Conservation (phyloP, 2,329 filamentous ascomycete genomes). For the Ophiostoma sp. region DNA sequence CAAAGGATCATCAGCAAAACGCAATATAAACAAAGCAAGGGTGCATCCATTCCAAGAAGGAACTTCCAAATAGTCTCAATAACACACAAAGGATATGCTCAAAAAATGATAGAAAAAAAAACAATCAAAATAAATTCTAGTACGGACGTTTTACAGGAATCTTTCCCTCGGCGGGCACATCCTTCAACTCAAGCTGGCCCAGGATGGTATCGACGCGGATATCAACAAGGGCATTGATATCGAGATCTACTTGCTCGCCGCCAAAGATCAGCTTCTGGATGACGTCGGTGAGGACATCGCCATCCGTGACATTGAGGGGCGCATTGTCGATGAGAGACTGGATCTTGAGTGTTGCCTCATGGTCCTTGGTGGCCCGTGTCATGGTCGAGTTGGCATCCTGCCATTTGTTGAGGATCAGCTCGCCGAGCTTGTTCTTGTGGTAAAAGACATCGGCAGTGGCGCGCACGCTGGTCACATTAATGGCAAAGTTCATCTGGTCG, state of each 20-base stretch:
- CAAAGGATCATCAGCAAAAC: slow-evolving; percentile 20
- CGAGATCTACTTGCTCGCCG: slow-evolving; percentile 61
- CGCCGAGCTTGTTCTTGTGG: slow-evolving; percentile 69
- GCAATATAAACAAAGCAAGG: not conserved
- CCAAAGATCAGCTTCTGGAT: slow-evolving; percentile 78
- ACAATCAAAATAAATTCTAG: slow-evolving; percentile 35
- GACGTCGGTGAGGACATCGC: slow-evolving; percentile 71
- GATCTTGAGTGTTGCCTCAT: slow-evolving; percentile 63
- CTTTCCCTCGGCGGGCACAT: slow-evolving; percentile 77
- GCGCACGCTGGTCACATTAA: slow-evolving; percentile 71
- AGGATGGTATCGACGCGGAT: slow-evolving; percentile 76
- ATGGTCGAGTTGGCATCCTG: slow-evolving; percentile 77
- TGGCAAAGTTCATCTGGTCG: slow-evolving; percentile 76
- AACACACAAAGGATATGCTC: slow-evolving; percentile 34
- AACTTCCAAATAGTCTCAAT: not conserved
- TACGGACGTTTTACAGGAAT: slow-evolving; percentile 92
- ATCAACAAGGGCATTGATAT: slow-evolving; percentile 74
- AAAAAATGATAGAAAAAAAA: not conserved
- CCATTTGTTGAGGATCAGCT: slow-evolving; percentile 75
- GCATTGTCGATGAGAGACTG: slow-evolving; percentile 71
- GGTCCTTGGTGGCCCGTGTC: slow-evolving; percentile 51
- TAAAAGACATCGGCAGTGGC: slow-evolving; percentile 80
- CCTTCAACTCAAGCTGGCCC: slow-evolving; percentile 72
- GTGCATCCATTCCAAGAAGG: not conserved
- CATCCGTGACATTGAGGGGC: slow-evolving; percentile 76